These are phyloP conservation scores for Colletotrichum limetticola DNA, from an alignment of 2,329 filamentous ascomycete genomes.

Conservation along the genomic window DNA sequence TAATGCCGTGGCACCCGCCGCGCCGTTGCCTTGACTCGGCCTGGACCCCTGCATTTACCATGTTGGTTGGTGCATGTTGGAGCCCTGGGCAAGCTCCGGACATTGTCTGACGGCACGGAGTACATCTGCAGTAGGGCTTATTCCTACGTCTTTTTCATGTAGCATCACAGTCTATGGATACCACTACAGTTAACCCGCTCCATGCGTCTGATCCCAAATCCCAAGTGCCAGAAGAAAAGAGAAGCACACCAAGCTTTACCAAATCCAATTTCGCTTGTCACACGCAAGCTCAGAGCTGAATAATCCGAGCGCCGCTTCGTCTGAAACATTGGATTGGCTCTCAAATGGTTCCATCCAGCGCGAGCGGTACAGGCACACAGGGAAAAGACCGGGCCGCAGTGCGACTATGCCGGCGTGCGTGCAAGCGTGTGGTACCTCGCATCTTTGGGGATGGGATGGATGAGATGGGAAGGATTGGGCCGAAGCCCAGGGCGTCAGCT, in stretches of 20 bases:
- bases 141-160: neutral
- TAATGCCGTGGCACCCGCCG: constrained; percentile 24
- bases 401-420: neutral
- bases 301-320: constrained; percentile 29
- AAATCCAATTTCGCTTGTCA: constrained; percentile 19
- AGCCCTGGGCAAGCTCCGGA: neutral
- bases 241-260: neutral
- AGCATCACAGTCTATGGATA: neutral
- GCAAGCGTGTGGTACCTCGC: neutral
- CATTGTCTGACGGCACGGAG: neutral
- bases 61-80: neutral
- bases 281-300: neutral
- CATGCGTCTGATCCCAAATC: neutral
- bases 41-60: neutral
- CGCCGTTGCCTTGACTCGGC: constrained; percentile 25
- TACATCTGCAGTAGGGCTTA: neutral
- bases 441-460: neutral
- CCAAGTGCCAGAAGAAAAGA: neutral
- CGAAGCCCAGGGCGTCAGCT: constrained; percentile 3
- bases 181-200: neutral
- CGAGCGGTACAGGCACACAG: neutral
- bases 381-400: neutral
- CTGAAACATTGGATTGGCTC: constrained; percentile 31
- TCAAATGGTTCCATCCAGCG: neutral
- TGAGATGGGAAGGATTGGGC: neutral